Percentiles rank a stretch among this genome's conserved stretches.
phyloP scores from a whole-genome alignment of 768 basidiomycete genomes.

The Leucocoprinus leucothites region DNA sequence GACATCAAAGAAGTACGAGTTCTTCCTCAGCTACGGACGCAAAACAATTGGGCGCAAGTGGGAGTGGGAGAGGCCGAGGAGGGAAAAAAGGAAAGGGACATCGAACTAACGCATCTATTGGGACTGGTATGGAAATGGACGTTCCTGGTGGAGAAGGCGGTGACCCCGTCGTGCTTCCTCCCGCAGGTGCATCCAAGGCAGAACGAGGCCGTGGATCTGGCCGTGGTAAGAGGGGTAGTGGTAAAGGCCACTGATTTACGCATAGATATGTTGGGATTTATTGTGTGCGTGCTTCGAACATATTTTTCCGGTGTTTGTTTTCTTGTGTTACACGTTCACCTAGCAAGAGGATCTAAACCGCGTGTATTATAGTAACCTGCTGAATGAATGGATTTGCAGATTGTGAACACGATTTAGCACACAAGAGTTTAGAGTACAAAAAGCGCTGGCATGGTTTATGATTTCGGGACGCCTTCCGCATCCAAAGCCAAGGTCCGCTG shows the following conservation, averaged over 20 bases:
- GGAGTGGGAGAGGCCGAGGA: constrained; percentile 1
- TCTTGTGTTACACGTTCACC: too few relatives aligned
- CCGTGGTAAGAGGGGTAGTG: constrained; percentile 6
- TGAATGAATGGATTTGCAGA: too few relatives aligned
- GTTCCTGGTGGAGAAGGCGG: neutral
- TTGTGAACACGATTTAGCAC: too few relatives aligned
- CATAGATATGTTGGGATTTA: too few relatives aligned
- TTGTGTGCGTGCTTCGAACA: too few relatives aligned
- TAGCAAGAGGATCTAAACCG: too few relatives aligned
- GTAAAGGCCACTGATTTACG: neutral
- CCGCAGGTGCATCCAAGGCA: constrained; percentile 4
- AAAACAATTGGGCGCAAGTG: constrained; percentile 1
- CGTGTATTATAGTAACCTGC: too few relatives aligned
- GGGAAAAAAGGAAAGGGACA: constrained; percentile 4
- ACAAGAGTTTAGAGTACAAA: too few relatives aligned
- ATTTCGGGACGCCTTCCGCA: too few relatives aligned
- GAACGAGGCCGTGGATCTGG: constrained; percentile 15
- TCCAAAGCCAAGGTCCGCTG: too few relatives aligned
- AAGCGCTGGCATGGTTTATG: too few relatives aligned
- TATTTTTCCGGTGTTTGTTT: too few relatives aligned
- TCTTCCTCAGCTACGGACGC: neutral
- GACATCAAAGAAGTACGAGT: constrained; percentile 6
- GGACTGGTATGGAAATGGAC: neutral
- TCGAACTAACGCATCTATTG: neutral
- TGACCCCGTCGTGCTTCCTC: constrained; percentile 8